A percentile compares a stretch with the other conserved stretches of the same genome.
Conservation (phyloP, 1,284 basidiomycete species). For the Marasmius fiardii region DNA sequence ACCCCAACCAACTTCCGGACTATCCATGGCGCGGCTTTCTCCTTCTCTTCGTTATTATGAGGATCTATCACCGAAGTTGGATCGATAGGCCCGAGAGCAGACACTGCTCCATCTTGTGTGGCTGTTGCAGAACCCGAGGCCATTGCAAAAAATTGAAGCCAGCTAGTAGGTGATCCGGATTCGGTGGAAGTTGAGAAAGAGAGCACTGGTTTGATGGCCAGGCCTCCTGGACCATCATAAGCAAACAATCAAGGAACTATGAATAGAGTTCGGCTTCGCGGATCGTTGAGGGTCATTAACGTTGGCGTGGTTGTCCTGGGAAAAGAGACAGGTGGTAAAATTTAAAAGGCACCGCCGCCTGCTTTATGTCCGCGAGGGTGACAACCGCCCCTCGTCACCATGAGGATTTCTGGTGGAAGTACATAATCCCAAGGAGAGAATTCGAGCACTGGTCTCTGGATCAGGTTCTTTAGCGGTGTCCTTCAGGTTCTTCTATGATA, state of each 20-base stretch:
- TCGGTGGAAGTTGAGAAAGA: neutral
- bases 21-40: constrained; percentile 60
- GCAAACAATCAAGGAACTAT: neutral
- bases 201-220: neutral
- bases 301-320: no score
- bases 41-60: constrained; percentile 35
- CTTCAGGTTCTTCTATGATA: neutral
- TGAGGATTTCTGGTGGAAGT: no score
- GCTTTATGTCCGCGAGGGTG: no score
- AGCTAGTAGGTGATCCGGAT: neutral
- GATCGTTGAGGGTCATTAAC: no score
- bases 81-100: constrained; percentile 52
- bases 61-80: constrained; percentile 39
- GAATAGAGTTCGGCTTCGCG: no score
- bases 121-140: neutral
- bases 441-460: no score
- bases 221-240: neutral
- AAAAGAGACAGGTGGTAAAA: no score
- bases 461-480: neutral
- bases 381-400: no score
- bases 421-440: no score
- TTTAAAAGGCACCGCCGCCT: no score
- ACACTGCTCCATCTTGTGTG: constrained; percentile 18
- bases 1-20: constrained; percentile 62
- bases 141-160: neutral